Base-by-base conservation (phyloP, 169 alveolate species). In the Miamiensis avidus region DNA sequence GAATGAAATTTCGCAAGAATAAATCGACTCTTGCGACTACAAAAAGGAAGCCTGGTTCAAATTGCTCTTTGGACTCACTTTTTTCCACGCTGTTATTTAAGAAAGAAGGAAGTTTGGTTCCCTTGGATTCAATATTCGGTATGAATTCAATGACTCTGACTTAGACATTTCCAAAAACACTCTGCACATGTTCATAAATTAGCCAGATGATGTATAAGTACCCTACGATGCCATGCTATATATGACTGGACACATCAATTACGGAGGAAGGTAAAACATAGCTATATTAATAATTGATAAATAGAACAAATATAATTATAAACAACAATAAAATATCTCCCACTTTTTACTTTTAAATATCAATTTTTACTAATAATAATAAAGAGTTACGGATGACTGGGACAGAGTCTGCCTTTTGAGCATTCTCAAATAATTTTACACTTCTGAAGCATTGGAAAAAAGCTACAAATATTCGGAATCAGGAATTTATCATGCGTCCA, bases 61-160 rank as follows among this genome's bases (percentile, higher is more conserved):
- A 85, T 86, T 97, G 83, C 87, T 96, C n/a, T 97, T 96, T 84
- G 97, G 98, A 33, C 90, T 97, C 25, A 92, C 97, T 33, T 94
- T 97, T 86, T 97, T 97, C 98, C 99, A 97, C 89, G 98, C 98
- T 0, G 89, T 94, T 29, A 91, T 97, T 33, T 89, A 96, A 87
- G 99, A 97, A 86, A 91, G 99, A 76, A 93, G 99, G 78, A 97
- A 96, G 92, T 98, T 95, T 87, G 99, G 99, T 0, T 98, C 99
- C n/a, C 93, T 98, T 31, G 99, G 99, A 16, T 98, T 97, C 95
- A 98, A 98, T 90, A 94, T 96, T 34, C 85, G 97, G 65, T 98
- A 98, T 88, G 99, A 97, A 86, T 98, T 97, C 92, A 98, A 97
- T 91, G 97, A 95, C 88, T 91, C 97, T 49, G 99, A 98, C 90